These are phyloP conservation scores for Solanum aculeatissimum DNA, from an alignment of 305 asterid genomes.

Conservation along the genomic window DNA sequence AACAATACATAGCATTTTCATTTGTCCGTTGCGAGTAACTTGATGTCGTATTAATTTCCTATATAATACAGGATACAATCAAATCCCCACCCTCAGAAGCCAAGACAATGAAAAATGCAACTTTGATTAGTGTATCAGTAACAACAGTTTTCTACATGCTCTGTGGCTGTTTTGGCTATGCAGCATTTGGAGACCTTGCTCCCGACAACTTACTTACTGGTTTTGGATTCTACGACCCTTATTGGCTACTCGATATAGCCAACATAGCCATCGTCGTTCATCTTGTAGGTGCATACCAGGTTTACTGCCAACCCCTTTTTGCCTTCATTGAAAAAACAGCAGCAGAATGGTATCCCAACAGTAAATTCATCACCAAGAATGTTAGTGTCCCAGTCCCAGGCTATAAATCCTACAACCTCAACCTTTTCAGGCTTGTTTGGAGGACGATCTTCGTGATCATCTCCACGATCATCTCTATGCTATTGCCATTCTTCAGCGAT, in stretches of 20 bases:
- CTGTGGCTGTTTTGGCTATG: conserved; percentile 84
- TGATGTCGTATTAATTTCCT: not conserved
- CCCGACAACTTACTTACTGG: conserved; percentile 84
- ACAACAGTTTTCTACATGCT: conserved; percentile 83
- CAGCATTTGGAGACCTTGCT: conserved; percentile 74
- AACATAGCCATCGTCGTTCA: conserved; percentile 72
- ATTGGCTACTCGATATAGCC: conserved; percentile 85
- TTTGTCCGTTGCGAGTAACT: not conserved
- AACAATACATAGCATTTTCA: not conserved
- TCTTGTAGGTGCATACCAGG: conserved; percentile 82
- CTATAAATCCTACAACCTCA: conserved; percentile 27
- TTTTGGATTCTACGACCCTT: conserved; percentile 72
- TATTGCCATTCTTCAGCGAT: conserved; percentile 72
- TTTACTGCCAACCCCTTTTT: conserved; percentile 75
- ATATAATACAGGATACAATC: conserved; percentile 41
- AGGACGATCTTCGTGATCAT: conserved; percentile 45
- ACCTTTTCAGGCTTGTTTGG: conserved; percentile 51
- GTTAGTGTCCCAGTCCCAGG: conserved; percentile 37
- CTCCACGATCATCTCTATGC: conserved; percentile 58
- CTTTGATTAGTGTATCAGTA: conserved; percentile 46
- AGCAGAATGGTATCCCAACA: conserved; percentile 30
- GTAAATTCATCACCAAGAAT: conserved; percentile 34
- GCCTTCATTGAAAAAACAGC: conserved; percentile 68
- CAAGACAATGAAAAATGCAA: conserved; percentile 84
- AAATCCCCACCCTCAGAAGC: conserved; percentile 77